A percentile compares a stretch with the other conserved stretches of the same genome.
Evolutionary conservation across 805 yeast genomes (phyloP).

Genomic region (Phaffomyces antillensis): DNA sequence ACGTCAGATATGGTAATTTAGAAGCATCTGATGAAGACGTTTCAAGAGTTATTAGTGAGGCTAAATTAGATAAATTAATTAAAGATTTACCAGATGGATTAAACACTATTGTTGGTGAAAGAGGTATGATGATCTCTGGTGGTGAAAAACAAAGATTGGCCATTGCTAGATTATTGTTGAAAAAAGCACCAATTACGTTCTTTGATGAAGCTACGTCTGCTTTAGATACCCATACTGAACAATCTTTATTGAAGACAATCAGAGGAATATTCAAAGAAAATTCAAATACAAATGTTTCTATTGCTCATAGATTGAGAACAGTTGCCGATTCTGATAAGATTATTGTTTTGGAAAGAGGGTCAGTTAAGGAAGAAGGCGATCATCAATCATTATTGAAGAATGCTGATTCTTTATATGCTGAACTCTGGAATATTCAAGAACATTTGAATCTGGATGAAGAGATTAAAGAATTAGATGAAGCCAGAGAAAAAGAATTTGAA

Average conservation of each 20-base stretch:
- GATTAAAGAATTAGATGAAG: slow-evolving; percentile 4
- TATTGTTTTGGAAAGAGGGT: slow-evolving; percentile 74
- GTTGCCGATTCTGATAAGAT: slow-evolving; percentile 93
- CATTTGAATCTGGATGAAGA: slow-evolving; percentile 45
- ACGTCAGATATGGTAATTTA: slow-evolving; percentile 78
- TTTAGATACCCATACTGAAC: slow-evolving; percentile 93
- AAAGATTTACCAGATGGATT: slow-evolving; percentile 74
- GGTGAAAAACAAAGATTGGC: slow-evolving; percentile 97
- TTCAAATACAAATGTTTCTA: slow-evolving; percentile 71
- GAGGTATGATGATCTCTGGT: slow-evolving; percentile 99
- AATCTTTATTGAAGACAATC: slow-evolving; percentile 69
- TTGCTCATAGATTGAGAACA: slow-evolving; percentile 91
- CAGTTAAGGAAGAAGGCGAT: slow-evolving; percentile 81
- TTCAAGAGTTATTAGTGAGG: slow-evolving; percentile 51
- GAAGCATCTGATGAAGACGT: slow-evolving; percentile 71
- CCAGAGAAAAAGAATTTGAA: slow-evolving; percentile 3
- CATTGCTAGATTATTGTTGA: slow-evolving; percentile 81
- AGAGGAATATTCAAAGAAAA: slow-evolving; percentile 52
- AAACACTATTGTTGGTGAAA: slow-evolving; percentile 86
- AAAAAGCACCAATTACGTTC: slow-evolving; percentile 82
- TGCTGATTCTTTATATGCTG: slow-evolving; percentile 59
- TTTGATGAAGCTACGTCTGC: slow-evolving; percentile 98
- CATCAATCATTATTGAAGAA: slow-evolving; percentile 55
- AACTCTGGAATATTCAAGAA: slow-evolving; percentile 92
- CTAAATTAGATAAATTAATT: slow-evolving; percentile 60